Evolutionary conservation across 2,329 filamentous ascomycete genomes (phyloP), one percentile per base, ranked within the genome.

Genomic region (Fusarium virguliforme): DNA sequence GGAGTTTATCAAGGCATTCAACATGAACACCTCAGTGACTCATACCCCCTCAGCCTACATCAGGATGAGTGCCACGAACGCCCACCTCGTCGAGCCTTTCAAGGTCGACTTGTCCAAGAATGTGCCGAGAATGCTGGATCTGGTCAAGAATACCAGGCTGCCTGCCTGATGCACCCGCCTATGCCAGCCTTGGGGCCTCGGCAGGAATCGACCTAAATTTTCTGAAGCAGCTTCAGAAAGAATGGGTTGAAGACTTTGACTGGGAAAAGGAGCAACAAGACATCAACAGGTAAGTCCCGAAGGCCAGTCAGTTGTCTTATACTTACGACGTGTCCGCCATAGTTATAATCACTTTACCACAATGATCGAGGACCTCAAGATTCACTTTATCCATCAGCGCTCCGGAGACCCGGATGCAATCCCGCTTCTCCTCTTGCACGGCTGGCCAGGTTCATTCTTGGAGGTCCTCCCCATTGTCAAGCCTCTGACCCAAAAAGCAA

Each of bases 381-480:
- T 77, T 34, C 77, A 78, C 30, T 78, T 77, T 34, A 61, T 75
- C 7, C 72, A 78, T 30, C 54, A 72, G 28, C 58, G 56, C 2
- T 76, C 75, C 2, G 51, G 53, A 0, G 43, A 53, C 2, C 38
- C 60, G 2, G 30, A 72, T 22, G 81, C 81, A 3, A 81, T 84
- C 35, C 81, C 83, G 1, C 70, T 85, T 1, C 70, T 85, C 1
- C 69, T 84, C 34, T 70, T 82, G 2, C 82, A 85, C 68, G 83
- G 83, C 34, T 85, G 82, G 83, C 83, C 82, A 3, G 83, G 83
- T 5, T 81, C 78, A 1, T 84, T 85, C 60, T 80, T 81, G 67
- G 83, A 85, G 65, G 83, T 83, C 26, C 68, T 80, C 73, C 50
- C 81, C 1, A 4, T 73, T 3, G 8, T 73, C 8, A 40, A 67